Base-by-base conservation (phyloP, 2,329 filamentous ascomycete genomes). In the Fusarium lateritium region DNA sequence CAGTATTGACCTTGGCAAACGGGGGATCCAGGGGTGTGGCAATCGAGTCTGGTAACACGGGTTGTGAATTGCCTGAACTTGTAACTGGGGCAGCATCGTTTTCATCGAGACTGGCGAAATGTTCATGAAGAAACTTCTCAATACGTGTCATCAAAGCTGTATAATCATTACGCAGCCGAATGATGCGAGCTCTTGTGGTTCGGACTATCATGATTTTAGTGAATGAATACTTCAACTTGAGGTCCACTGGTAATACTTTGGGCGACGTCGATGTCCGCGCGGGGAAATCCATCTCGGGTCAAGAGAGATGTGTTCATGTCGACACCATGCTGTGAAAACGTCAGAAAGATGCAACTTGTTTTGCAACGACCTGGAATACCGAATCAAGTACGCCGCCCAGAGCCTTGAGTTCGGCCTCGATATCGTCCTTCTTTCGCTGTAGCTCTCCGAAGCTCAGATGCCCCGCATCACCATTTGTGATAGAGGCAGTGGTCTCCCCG, bases 241-340 rank as follows among this genome's bases (percentile, higher is more conserved):
- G n/a, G 7, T 49, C 13, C 17, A 50, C 33, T 43, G 31, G 34
- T 17, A 55, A 70, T 89, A 96, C 94, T 96, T 82, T 98, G 95
- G 26, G 96, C 92, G 67, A 99, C 92, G 79, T 99, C 96, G 69
- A 99, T 91, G 80, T 99, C 96, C 74, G 93, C 91, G 77, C 96
- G 89, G 33, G 96, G 96, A 78, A 93, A 99, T 47, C 96, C 96
- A 80, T 98, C 96, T 65, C 90, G 88, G 15, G 95, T 98, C 24
- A 94, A 89, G 39, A 99, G 88, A 60, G 89, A 86, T 9, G 96
- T 98, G 74, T 91, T 91, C 96, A 99, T 99, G 75, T 92, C 91
- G 54, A 97, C 95, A 44, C 92, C 90, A 83, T 98, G 95, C 94
- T 98, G 74, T 11, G 15, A 13, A 8, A 40, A 15, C 11, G 55